Evolutionary conservation across 768 basidiomycete species (phyloP).

Genomic region (Obba rivulosa): DNA sequence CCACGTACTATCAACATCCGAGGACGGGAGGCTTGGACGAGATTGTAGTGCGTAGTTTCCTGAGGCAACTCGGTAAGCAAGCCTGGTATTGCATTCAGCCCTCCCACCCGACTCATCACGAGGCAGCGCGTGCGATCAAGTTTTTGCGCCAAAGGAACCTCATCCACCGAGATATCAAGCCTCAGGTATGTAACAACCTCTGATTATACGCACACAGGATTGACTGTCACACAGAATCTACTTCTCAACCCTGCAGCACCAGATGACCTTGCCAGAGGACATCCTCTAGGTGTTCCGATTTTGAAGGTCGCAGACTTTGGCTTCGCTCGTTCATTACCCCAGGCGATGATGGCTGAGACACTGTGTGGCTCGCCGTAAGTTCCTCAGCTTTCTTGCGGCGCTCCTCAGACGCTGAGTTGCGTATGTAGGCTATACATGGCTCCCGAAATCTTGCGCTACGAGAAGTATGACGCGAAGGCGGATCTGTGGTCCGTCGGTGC

Average conservation of each 20-base stretch:
- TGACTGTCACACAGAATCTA: slow-evolving; percentile 59
- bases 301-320: slow-evolving; percentile 98
- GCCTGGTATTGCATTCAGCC: background rate
- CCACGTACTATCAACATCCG: slow-evolving; percentile 89
- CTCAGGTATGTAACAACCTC: slow-evolving; percentile 50
- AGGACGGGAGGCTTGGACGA: slow-evolving; percentile 86
- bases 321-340: slow-evolving; percentile 89
- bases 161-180: slow-evolving; percentile 97
- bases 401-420: background rate
- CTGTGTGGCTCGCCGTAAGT: slow-evolving; percentile 95
- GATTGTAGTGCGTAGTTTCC: slow-evolving; percentile 85
- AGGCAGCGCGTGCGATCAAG: slow-evolving; percentile 84
- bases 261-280: slow-evolving; percentile 78
- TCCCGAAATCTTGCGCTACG: slow-evolving; percentile 93
- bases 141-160: slow-evolving; percentile 85
- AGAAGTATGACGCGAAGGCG: slow-evolving; percentile 97
- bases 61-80: slow-evolving; percentile 77
- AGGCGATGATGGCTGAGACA: slow-evolving; percentile 94
- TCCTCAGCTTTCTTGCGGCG: background rate
- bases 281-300: slow-evolving; percentile 88
- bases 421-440: slow-evolving; percentile 88
- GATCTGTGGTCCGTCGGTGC: slow-evolving; percentile 99
- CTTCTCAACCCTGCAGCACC: slow-evolving; percentile 78
- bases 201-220: background rate
- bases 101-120: background rate